Conservation (phyloP, 2,329 filamentous ascomycete species). For the Fusarium sp. region DNA sequence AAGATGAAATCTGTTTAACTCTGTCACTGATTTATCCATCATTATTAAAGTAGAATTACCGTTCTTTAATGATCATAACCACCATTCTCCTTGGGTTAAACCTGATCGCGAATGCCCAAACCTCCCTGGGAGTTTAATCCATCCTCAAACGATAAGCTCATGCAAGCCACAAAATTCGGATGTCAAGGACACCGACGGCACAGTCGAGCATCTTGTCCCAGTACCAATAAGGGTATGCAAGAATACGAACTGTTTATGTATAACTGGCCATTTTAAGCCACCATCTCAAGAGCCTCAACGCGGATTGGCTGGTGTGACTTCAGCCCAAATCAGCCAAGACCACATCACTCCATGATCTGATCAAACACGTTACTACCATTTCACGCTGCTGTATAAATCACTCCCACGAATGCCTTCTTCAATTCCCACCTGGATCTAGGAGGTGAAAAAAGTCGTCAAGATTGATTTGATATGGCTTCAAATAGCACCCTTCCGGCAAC, state of each 20-base stretch:
- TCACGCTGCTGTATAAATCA: background rate
- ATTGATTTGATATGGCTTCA: constrained; percentile 13
- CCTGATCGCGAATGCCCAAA: too few species aligned
- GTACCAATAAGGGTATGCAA: fast-evolving
- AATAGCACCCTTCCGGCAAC: constrained; percentile 10
- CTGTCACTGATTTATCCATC: too few species aligned
- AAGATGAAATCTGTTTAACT: too few species aligned
- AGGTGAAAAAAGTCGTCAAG: too few species aligned
- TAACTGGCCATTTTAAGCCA: background rate
- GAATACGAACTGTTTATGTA: background rate
- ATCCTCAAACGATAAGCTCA: too few species aligned
- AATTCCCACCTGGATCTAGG: too few species aligned
- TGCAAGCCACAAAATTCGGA: background rate
- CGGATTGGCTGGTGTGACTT: background rate
- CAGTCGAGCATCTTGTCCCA: background rate
- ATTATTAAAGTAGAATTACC: too few species aligned
- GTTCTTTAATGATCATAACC: too few species aligned
- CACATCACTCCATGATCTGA: constrained; percentile 10
- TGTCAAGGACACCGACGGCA: too few species aligned
- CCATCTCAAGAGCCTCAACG: background rate
- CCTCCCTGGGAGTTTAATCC: too few species aligned
- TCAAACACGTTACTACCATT: background rate
- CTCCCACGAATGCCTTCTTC: too few species aligned
- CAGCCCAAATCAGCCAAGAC: constrained; percentile 5
- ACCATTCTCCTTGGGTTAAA: too few species aligned